phyloP scores from a whole-genome alignment of 1,284 basidiomycete species.

The Mycosarcoma mackinlayi region DNA sequence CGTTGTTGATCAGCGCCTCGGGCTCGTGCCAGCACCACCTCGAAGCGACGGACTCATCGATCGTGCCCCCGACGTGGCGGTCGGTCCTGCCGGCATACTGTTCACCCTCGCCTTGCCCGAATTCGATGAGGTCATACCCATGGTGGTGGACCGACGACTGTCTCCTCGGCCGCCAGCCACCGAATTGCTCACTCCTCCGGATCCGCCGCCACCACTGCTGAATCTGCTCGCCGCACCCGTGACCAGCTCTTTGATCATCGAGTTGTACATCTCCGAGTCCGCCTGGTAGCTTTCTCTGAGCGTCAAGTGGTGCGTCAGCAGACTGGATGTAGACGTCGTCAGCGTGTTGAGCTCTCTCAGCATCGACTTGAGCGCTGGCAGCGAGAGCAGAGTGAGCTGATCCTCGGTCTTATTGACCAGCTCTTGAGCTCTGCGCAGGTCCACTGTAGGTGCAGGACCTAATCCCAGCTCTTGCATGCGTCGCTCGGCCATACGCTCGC shows the following conservation, averaged over 20 bases:
- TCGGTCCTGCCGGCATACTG: slow-evolving; percentile 21
- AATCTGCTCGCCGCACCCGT: slow-evolving; percentile 58
- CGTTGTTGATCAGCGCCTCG: slow-evolving; percentile 12
- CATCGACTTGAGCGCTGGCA: slow-evolving; percentile 59
- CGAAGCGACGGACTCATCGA: slow-evolving; percentile 33
- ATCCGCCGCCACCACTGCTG: slow-evolving; percentile 18
- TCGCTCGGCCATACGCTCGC: slow-evolving; percentile 51
- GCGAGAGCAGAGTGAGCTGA: slow-evolving; percentile 59
- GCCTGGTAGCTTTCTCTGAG: slow-evolving; percentile 60
- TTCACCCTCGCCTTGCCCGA: slow-evolving; percentile 26
- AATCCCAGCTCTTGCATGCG: slow-evolving; percentile 56
- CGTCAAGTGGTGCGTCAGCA: slow-evolving; percentile 64
- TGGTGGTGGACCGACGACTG: slow-evolving; percentile 28
- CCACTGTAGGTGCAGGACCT: slow-evolving; percentile 42
- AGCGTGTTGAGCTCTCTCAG: slow-evolving; percentile 54
- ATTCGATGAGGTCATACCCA: slow-evolving; percentile 18
- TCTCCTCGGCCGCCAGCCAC: slow-evolving; percentile 25
- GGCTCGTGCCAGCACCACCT: slow-evolving; percentile 23
- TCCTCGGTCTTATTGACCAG: slow-evolving; percentile 53
- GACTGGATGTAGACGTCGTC: slow-evolving; percentile 50
- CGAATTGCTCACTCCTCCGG: slow-evolving; percentile 13
- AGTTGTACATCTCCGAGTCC: slow-evolving; percentile 65
- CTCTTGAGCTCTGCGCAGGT: slow-evolving; percentile 51
- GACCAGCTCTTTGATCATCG: slow-evolving; percentile 65
- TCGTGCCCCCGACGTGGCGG: slow-evolving; percentile 21